Percentiles rank a stretch among this genome's conserved stretches.
Conservation (phyloP, 495 filamentous ascomycete genomes). For the Penicillium cataractarum region DNA sequence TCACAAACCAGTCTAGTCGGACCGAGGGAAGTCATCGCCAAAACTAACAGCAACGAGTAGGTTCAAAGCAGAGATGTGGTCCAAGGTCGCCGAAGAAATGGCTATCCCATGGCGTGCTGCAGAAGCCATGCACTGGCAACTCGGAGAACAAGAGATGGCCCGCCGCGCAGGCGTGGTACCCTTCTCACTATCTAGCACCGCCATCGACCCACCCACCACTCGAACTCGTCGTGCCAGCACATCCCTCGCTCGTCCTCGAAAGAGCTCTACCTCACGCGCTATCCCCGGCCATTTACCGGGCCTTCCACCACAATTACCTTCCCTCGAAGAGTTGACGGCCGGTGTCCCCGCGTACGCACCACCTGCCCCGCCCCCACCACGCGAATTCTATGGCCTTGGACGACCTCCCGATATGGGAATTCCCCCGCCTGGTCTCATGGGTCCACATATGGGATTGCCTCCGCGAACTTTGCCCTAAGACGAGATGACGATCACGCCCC, state of each 20-base stretch:
- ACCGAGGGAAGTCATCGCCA: not conserved
- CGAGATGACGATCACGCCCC: constrained; percentile 33
- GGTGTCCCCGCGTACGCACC: constrained; percentile 52
- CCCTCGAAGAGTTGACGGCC: constrained; percentile 49
- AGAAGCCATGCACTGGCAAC: constrained; percentile 97
- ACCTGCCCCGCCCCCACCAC: constrained; percentile 40
- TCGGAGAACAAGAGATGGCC: constrained; percentile 93
- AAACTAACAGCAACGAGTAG: constrained; percentile 48
- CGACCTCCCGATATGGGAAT: constrained; percentile 40
- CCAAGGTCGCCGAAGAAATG: constrained; percentile 90
- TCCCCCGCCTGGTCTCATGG: constrained; percentile 35
- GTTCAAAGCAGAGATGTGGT: constrained; percentile 98
- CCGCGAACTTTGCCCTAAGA: constrained; percentile 47
- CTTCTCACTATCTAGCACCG: constrained; percentile 68
- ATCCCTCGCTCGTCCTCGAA: constrained; percentile 47
- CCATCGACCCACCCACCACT: constrained; percentile 57
- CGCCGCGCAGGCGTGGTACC: constrained; percentile 82
- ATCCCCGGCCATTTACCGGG: constrained; percentile 37
- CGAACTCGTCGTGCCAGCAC: constrained; percentile 51
- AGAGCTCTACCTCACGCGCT: constrained; percentile 43
- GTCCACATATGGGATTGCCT: constrained; percentile 41
- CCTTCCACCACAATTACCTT: constrained; percentile 46
- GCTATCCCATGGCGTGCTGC: constrained; percentile 94
- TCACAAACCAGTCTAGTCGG: not conserved
- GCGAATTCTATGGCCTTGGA: constrained; percentile 45